phyloP scores from a whole-genome alignment of 177 flowering plant species.

The Vitis hybrid region DNA sequence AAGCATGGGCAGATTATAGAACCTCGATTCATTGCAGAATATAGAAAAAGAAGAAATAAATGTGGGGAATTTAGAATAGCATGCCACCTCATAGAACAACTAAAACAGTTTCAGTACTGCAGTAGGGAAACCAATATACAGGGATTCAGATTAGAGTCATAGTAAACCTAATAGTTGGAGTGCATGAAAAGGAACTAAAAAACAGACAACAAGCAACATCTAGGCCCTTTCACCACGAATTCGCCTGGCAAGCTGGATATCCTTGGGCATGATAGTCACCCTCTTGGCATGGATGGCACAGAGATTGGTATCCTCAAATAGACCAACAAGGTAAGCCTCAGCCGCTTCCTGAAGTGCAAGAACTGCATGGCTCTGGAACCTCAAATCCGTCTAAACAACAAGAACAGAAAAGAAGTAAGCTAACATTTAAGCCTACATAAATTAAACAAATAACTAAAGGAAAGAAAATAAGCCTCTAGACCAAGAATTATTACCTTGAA shows the following conservation, averaged over 20 bases:
- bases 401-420: neutral
- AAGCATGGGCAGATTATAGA: too few relatives aligned
- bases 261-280: conserved; percentile 37
- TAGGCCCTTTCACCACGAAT: conserved; percentile 24
- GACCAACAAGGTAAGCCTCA: conserved; percentile 15
- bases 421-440: neutral
- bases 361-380: conserved; percentile 14
- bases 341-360: conserved; percentile 12
- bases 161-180: neutral
- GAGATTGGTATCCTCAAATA: conserved; percentile 21
- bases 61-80: too few relatives aligned
- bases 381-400: conserved; percentile 10
- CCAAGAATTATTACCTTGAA: conserved; percentile 10
- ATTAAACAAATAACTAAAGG: neutral
- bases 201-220: neutral
- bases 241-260: conserved; percentile 28
- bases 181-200: neutral
- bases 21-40: too few relatives aligned
- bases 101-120: too few relatives aligned
- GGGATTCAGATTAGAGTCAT: neutral
- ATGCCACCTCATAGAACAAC: too few relatives aligned
- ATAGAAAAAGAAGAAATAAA: too few relatives aligned
- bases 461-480: neutral
- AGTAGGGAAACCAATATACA: too few relatives aligned
- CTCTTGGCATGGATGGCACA: conserved; percentile 26